phyloP scores from a whole-genome alignment of 139 green algal species.

The Closterium sp. region DNA sequence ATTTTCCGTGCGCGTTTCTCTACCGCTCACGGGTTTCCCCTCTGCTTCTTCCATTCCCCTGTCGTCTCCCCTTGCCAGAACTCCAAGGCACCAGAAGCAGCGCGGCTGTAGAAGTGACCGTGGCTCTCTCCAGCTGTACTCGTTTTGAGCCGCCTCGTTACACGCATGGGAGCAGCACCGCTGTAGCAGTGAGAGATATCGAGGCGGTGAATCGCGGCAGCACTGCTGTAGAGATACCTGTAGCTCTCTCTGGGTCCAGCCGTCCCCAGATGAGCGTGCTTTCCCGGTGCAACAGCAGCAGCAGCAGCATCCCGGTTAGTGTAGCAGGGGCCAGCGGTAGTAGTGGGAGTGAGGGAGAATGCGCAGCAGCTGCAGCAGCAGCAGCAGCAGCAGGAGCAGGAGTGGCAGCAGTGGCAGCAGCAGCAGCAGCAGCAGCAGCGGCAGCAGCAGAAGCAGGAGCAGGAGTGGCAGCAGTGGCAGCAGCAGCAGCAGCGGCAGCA shows the following conservation, averaged over 20 bases:
- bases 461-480: no score
- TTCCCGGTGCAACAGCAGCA: not conserved
- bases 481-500: not conserved
- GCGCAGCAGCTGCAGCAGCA: not conserved
- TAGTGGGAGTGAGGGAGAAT: no score
- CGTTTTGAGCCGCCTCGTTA: not conserved
- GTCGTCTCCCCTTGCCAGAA: not conserved
- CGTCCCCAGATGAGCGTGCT: not conserved
- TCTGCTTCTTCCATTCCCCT: not conserved
- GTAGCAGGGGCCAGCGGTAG: no score
- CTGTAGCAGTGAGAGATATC: not conserved
- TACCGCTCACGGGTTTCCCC: not conserved
- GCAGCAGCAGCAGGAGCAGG: not conserved
- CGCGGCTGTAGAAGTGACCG: not conserved
- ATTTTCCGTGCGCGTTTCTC: not conserved
- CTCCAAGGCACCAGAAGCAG: not conserved
- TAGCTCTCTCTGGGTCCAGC: not conserved
- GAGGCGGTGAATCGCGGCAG: not conserved
- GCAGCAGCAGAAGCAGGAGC: no score
- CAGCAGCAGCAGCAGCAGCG: no score
- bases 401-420: not conserved
- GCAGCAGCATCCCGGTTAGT: not conserved
- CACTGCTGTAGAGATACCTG: not conserved
- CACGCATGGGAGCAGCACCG: not conserved
- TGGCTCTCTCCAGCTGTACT: not conserved